Base-by-base conservation (phyloP, 805 yeast genomes). In the Kregervanrija pseudodelftensis region DNA sequence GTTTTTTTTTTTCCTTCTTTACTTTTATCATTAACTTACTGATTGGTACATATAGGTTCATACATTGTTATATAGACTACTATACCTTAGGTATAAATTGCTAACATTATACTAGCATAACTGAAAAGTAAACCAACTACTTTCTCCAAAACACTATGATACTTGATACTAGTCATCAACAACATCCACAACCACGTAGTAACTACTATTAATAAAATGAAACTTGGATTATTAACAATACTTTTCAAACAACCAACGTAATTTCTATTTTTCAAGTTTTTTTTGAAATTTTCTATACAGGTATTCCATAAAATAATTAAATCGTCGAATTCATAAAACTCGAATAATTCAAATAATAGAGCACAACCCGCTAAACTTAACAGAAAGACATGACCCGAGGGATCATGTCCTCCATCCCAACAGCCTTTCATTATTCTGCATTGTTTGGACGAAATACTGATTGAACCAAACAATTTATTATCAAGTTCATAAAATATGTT, bases 331-430 rank as follows among this genome's bases (percentile, higher is more conserved):
- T 41, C 36, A 44, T 44, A 56, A 39, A 60, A 46, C 8, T 45
- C 39, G 3, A 70, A 47, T 8, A 77, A 58, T 58, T 90, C 96
- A 45, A 79, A 78, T 57, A 85, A 68, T 51, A 91, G 57, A 45
- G 84, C 75, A 44, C 82, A 59, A 30, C 82, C 74, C 8, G 86
- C 72, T 47, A 82, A 84, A 5, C 82, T 73, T 38, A 91, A 66
- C 36, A 93, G 61, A 55, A 90, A 93, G 1, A 87, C 82, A 59
- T 93, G 99, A 0, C 99, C 99, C 49, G 91, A 82, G 5, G 98
- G 96, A 66, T 93, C 99, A 59, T 88, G 96, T 0, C 99, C 99
- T 0, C 96, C 88, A 8, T 52, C 49, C 93, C 91, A 85, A 12
- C 55, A 46, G 0, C 98, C 83, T 41, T 80, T 88, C 56, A 75